Evolutionary conservation across 345 rosid species (phyloP), one percentile per base, ranked within the genome.

Genomic region (Heritiera littoralis): DNA sequence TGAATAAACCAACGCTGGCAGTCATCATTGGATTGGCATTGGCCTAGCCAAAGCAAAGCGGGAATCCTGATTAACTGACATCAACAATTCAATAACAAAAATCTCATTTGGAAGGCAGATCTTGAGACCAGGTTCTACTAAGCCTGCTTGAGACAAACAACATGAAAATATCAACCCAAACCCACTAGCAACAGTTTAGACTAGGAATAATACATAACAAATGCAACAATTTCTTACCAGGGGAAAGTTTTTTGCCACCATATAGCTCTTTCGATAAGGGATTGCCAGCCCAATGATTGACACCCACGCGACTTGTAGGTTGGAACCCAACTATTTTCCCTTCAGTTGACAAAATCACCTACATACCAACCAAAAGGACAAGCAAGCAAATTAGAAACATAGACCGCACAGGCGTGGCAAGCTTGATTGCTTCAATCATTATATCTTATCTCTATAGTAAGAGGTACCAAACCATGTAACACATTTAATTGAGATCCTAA

Each of bases 291-390:
- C 95, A 91, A 68, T 88, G 88, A 81, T 91, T 93, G 76, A 90
- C 93, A 56, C 89, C 95, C 49, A 89, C 88, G 41, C 88, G 83
- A 79, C 90, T 93, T 20, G 92, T 93, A 8, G 95, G 97, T 79
- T 93, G 95, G 79, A 91, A 87, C n/a, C 95, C 97, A 74, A 93
- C 85, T 35, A 91, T 81, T 74, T 90, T 87, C 46, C 94, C 94
- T 77, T 89, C 93, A 1, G 82, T 74, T 72, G 95, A 90, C 84
- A 90, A 72, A 78, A 90, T 89, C 72, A 91, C 92, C 97, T 93
- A 58, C 41, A 79, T 68, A 60, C 18, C 77, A 78, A 74, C 40
- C 78, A 77, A 74, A 83, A 75, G 46, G 43, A 7, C 38, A 74
- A 30, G 40, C 70, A 84, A n/a, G 20, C 78, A 46, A 54, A 59